Conservation (phyloP, 2,329 filamentous ascomycete genomes). For the Leptodontidium sp. region DNA sequence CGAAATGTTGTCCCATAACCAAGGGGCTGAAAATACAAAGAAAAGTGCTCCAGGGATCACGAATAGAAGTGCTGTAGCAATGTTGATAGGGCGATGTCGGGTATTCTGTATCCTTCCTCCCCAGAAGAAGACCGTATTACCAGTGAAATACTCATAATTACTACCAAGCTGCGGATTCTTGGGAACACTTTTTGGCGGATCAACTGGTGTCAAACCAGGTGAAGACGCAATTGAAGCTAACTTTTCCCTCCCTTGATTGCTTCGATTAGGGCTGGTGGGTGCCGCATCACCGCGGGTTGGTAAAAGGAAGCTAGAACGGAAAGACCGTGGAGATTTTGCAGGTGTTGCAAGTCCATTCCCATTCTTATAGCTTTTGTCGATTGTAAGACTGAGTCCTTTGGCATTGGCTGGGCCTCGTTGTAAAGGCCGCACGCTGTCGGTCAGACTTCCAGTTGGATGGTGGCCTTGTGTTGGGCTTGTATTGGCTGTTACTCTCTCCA, state of each 20-base stretch:
- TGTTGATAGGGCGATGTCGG: constrained; percentile 84
- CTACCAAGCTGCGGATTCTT: constrained; percentile 60
- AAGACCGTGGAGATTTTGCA: constrained; percentile 77
- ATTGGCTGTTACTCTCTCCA: constrained; percentile 76
- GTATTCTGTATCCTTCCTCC: constrained; percentile 90
- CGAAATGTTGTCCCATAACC: constrained; percentile 88
- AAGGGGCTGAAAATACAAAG: constrained; percentile 79
- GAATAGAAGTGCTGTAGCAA: constrained; percentile 84
- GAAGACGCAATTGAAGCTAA: constrained; percentile 83
- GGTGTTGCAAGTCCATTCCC: constrained; percentile 64
- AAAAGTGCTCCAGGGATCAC: constrained; percentile 82
- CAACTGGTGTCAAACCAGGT: constrained; percentile 65
- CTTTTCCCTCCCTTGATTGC: constrained; percentile 77
- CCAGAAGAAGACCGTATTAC: constrained; percentile 90
- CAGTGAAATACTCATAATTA: constrained; percentile 92
- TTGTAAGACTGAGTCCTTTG: constrained; percentile 62
- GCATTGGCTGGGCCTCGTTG: constrained; percentile 46
- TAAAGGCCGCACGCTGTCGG: constrained; percentile 82
- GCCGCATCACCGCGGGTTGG: constrained; percentile 61
- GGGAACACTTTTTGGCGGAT: constrained; percentile 47
- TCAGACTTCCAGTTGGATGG: constrained; percentile 66
- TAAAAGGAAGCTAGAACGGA: constrained; percentile 78
- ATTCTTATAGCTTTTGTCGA: constrained; percentile 66
- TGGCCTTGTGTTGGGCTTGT: constrained; percentile 74
- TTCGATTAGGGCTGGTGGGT: constrained; percentile 60